These are phyloP conservation scores for Hymenoscyphus albidus DNA, from an alignment of 2,329 filamentous ascomycete genomes.

Conservation along the genomic window DNA sequence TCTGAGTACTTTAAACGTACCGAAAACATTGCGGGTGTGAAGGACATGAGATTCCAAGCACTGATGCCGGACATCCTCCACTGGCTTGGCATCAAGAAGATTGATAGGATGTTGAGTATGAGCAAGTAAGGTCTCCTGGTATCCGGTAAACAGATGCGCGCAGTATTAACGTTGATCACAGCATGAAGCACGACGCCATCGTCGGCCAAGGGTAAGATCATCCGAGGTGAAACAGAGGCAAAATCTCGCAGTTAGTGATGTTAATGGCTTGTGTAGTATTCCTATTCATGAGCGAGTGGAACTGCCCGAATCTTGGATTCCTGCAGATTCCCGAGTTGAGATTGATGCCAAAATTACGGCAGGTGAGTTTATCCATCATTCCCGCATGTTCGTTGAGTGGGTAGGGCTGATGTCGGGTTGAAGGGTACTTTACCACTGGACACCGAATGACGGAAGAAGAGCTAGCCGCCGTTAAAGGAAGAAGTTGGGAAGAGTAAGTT, in stretches of 20 bases:
- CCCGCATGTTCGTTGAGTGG: constrained; percentile 9
- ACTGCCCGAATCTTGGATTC: constrained; percentile 90
- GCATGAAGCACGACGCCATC: constrained; percentile 89
- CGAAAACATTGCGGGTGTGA: constrained; percentile 97
- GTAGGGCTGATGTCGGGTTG: constrained; percentile 34
- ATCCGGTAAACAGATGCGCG: constrained; percentile 12
- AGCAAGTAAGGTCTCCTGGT: constrained; percentile 56
- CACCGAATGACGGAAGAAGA: constrained; percentile 87
- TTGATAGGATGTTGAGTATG: constrained; percentile 98
- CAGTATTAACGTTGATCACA: constrained; percentile 36
- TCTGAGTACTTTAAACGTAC: constrained; percentile 95
- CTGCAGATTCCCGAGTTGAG: constrained; percentile 91
- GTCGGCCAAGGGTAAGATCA: constrained; percentile 65
- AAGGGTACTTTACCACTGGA: constrained; percentile 78
- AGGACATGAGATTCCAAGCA: constrained; percentile 96
- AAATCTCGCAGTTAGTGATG: constrained; percentile 9
- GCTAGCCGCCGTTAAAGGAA: constrained; percentile 77
- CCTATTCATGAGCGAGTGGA: constrained; percentile 87
- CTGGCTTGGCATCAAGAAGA: constrained; percentile 98
- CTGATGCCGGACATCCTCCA: constrained; percentile 97
- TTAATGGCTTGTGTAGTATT: constrained; percentile 47
- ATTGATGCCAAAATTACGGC: constrained; percentile 98
- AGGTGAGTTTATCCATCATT: constrained; percentile 47
- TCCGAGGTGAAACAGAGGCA: not conserved
- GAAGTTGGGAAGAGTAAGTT: constrained; percentile 81